phyloP scores from a whole-genome alignment of 176 grass and related monocot species.

The Bothriochloa decipiens region DNA sequence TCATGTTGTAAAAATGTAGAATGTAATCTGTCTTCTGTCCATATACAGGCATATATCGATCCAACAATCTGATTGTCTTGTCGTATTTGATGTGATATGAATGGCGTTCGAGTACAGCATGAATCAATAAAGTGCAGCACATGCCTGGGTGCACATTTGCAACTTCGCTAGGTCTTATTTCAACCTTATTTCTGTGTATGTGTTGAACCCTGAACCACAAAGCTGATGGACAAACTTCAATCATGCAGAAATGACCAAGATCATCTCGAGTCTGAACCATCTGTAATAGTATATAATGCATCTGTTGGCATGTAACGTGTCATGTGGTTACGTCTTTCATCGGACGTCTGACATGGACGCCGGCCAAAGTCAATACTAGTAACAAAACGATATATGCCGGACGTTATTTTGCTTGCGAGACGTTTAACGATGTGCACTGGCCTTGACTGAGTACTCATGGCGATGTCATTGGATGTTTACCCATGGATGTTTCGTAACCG shows the following conservation, averaged over 20 bases:
- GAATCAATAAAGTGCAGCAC: conserved; percentile 16
- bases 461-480: conserved; percentile 21
- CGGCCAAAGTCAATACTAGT: not conserved
- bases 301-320: too few species aligned
- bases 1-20: conserved; percentile 60
- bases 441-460: conserved; percentile 31
- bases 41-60: conserved; percentile 7
- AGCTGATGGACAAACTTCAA: not conserved
- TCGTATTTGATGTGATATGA: not conserved
- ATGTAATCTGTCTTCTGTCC: conserved; percentile 20
- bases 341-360: not conserved
- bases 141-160: conserved; percentile 2
- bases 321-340: not conserved
- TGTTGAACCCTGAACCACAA: not conserved
- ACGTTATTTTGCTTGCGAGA: conserved; percentile 5
- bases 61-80: conserved; percentile 15
- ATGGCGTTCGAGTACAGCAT: not conserved
- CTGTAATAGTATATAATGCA: too few species aligned
- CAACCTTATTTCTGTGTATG: not conserved
- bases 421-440: not conserved
- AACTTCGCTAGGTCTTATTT: not conserved
- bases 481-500: not conserved
- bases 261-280: not conserved
- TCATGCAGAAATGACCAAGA: not conserved
- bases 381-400: not conserved